Percentiles rank a stretch among this genome's conserved stretches.
Evolutionary conservation across 202 grass and related monocot species (phyloP).

Genomic region (Saccharum hybrid): DNA sequence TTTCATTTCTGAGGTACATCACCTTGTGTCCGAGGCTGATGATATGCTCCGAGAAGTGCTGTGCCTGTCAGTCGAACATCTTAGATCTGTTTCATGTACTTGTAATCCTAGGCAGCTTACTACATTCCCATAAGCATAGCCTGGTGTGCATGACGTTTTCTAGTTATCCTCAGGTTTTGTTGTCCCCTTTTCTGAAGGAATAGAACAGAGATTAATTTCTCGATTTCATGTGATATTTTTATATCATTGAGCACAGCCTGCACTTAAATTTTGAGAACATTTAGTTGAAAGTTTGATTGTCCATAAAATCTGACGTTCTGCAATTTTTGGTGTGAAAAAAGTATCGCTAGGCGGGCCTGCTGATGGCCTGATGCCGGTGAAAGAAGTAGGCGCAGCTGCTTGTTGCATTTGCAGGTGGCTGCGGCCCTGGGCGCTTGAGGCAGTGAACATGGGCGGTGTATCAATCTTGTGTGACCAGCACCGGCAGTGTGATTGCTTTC

Average conservation of each 20-base stretch:
- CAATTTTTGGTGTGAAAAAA: background rate
- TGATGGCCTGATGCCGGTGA: background rate
- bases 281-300: background rate
- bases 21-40: background rate
- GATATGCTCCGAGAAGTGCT: background rate
- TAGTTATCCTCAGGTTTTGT: background rate
- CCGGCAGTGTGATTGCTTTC: background rate
- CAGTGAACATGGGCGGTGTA: background rate
- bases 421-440: background rate
- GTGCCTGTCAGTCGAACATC: background rate
- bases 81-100: background rate
- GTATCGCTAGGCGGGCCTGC: background rate
- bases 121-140: background rate
- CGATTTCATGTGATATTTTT: background rate
- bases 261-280: background rate
- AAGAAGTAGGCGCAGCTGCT: background rate
- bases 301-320: slow-evolving; percentile 20
- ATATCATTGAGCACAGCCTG: background rate
- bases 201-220: background rate
- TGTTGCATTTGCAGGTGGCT: background rate
- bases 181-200: background rate
- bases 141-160: background rate
- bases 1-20: slow-evolving; percentile 16
- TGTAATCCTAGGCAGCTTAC: slow-evolving; percentile 5
- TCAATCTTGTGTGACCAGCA: background rate